Evolutionary conservation across 164 flowering plant species (phyloP).

Genomic region (Annona cherimola): DNA sequence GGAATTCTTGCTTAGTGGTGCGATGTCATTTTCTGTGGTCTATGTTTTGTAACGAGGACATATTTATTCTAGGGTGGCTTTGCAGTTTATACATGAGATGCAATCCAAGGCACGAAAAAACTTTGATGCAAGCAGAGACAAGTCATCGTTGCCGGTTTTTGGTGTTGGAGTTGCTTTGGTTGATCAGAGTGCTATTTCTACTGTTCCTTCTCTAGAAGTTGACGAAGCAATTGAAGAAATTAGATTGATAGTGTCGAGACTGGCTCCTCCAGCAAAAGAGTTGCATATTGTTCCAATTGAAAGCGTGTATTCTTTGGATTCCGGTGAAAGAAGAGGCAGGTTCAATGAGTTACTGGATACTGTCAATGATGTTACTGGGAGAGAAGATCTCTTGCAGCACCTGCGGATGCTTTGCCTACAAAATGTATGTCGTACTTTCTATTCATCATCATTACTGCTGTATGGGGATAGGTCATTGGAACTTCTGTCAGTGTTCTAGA

Average conservation of each 20-base stretch:
- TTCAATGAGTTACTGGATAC: slow-evolving; percentile 41
- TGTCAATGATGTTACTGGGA: slow-evolving; percentile 73
- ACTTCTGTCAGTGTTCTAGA: too few species aligned
- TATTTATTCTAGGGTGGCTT: slow-evolving; percentile 56
- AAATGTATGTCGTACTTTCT: slow-evolving; percentile 43
- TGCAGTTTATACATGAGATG: slow-evolving; percentile 93
- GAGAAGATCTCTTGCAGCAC: slow-evolving; percentile 72
- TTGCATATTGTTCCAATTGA: slow-evolving; percentile 62
- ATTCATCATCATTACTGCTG: not conserved
- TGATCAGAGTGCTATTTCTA: slow-evolving; percentile 46
- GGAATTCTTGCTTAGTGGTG: too few species aligned
- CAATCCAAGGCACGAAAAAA: slow-evolving; percentile 72
- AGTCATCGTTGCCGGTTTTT: slow-evolving; percentile 75
- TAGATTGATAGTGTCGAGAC: slow-evolving; percentile 41
- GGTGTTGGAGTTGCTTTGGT: slow-evolving; percentile 84
- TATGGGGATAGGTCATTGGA: not conserved
- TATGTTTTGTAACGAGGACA: too few species aligned
- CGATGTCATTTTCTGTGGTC: too few species aligned
- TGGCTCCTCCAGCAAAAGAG: slow-evolving; percentile 61
- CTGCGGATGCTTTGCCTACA: slow-evolving; percentile 78
- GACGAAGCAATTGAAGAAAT: slow-evolving; percentile 47
- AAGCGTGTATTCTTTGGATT: slow-evolving; percentile 40
- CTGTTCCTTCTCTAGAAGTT: slow-evolving; percentile 25
- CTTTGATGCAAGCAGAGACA: slow-evolving; percentile 79
- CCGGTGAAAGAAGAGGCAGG: slow-evolving; percentile 34